phyloP scores from a whole-genome alignment of 2,329 filamentous ascomycete species.

The Rutstroemia sp. region DNA sequence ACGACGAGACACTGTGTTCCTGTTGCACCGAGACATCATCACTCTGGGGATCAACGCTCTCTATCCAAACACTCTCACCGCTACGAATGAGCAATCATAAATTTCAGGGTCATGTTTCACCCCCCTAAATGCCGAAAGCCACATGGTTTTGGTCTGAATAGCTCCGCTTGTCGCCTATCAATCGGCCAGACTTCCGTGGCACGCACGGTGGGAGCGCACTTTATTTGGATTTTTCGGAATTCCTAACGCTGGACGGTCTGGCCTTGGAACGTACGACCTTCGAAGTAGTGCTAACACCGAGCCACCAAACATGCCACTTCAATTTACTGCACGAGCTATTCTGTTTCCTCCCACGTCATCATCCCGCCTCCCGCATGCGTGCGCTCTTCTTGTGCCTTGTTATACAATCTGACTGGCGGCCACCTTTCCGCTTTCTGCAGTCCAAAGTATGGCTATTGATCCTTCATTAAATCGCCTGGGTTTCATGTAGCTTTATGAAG shows the following conservation, averaged over 20 bases:
- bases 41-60: too few relatives aligned
- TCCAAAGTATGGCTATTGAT: background rate
- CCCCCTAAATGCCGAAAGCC: background rate
- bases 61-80: conserved; percentile 1
- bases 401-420: background rate
- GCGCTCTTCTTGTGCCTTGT: background rate
- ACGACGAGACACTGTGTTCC: too few relatives aligned
- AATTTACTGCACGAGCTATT: too few relatives aligned
- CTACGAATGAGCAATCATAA: background rate
- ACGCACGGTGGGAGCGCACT: background rate
- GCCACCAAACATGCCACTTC: too few relatives aligned
- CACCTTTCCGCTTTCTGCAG: background rate
- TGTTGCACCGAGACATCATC: too few relatives aligned
- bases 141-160: background rate
- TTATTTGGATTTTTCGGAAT: conserved; percentile 1
- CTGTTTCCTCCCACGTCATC: too few relatives aligned
- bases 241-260: background rate
- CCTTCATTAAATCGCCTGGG: background rate
- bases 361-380: background rate
- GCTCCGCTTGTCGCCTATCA: background rate
- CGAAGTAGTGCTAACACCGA: too few relatives aligned
- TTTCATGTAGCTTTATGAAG: background rate
- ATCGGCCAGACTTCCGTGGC: background rate
- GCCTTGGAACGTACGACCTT: too few relatives aligned
- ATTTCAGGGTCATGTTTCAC: conserved; percentile 7